Evolutionary conservation across 352 stramenopile genomes (phyloP), one percentile per base, ranked within the genome.

Genomic region (Pythium aphanidermatum): DNA sequence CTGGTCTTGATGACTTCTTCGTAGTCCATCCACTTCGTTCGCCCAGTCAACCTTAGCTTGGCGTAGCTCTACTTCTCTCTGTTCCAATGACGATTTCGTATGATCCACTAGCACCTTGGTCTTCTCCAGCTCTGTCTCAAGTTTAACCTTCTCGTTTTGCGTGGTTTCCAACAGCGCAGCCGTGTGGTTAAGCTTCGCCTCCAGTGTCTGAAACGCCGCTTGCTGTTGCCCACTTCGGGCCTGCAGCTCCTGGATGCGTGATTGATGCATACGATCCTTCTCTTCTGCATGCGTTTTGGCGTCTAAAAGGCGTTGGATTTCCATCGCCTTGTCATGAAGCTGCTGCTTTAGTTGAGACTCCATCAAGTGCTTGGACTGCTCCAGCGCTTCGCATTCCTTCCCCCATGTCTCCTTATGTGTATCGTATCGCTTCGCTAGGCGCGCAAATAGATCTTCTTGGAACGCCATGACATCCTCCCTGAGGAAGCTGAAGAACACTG

Each of bases 401-500:
- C 73, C 47, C 63, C 54, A 78, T 11, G 62, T 48, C 7, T 42
- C 13, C 7, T 59, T 53, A 8, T 63, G 36, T 9, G 60, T 28
- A 0, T 19, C 23, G 20, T 83, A 58, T 2, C 37, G 66, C 0
- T 42, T 54, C 21, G 50, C 46, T 7, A 87, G 60, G 2, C 66
- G 56, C 21, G 65, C 49, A 20, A 83, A 72, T 5, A 90, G 39
- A 11, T 52, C 23, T 17, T 89, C 60, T 46, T 79, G 68, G 21
- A 86, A 83, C 7, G 44, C 38, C 2, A 86, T 27, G 17, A 63
- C 55, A 20, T 90, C 75, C 12, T 58, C 42, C 20, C 76, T 67
- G 0, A 89, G 35, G 57, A 90, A 92, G 25, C 80, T 62, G 52
- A 84, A 76, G 23, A 90, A 75, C 0, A 60, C 58, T 23, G 73